These are phyloP conservation scores for Debaryomyces udenii DNA, from an alignment of 1,139 yeast species.

Conservation along the genomic window DNA sequence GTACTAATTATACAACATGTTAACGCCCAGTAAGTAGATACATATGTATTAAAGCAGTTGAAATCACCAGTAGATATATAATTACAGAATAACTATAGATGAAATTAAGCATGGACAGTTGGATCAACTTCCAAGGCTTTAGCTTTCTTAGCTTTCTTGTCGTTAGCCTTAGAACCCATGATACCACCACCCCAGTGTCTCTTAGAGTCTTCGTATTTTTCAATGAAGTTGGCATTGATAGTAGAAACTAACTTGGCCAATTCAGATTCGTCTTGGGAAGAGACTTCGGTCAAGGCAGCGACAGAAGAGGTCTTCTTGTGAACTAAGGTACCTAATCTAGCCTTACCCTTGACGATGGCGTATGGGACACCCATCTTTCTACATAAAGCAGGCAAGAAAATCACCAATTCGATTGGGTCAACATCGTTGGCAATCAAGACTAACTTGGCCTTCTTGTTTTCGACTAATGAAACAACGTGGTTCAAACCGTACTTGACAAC, in stretches of 20 bases:
- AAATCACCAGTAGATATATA: constrained; percentile 11
- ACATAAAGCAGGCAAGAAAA: constrained; percentile 92
- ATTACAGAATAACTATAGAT: constrained; percentile 7
- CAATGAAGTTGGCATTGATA: constrained; percentile 81
- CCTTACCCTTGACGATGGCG: constrained; percentile 94
- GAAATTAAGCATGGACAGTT: constrained; percentile 10
- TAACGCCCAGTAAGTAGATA: constrained; percentile 4
- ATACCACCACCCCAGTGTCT: constrained; percentile 98
- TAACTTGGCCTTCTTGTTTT: constrained; percentile 92
- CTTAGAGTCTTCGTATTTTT: constrained; percentile 86
- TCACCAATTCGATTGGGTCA: constrained; percentile 91
- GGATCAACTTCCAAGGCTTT: constrained; percentile 30
- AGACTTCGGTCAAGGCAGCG: constrained; percentile 89
- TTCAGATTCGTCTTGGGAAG: constrained; percentile 85
- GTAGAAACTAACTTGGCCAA: constrained; percentile 84
- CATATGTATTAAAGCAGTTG: constrained; percentile 7
- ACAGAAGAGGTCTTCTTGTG: constrained; percentile 93
- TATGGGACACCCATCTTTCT: constrained; percentile 96
- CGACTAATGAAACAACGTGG: constrained; percentile 90
- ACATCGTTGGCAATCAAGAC: constrained; percentile 93
- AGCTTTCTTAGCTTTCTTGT: constrained; percentile 51
- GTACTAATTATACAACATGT: too few relatives aligned
- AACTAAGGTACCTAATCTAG: constrained; percentile 89
- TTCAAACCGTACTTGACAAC: constrained; percentile 91
- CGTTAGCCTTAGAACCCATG: constrained; percentile 85